A percentile compares a stretch with the other conserved stretches of the same genome.
These are phyloP conservation scores for Onygenales sp. DNA, from an alignment of 2,329 filamentous ascomycete genomes.

Conservation along the genomic window DNA sequence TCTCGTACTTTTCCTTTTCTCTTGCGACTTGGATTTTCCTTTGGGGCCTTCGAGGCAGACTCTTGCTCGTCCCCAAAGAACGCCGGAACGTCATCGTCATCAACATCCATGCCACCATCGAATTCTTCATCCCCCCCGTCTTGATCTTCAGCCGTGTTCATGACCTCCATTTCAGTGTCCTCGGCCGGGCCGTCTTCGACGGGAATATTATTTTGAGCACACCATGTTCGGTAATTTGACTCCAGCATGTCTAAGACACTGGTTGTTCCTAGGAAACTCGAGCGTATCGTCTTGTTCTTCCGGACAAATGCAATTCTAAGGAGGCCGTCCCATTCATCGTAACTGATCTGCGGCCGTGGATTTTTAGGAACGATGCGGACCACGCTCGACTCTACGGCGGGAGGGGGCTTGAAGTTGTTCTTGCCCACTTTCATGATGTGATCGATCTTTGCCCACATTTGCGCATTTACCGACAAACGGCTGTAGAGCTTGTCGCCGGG, in stretches of 20 bases:
- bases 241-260: slow-evolving; percentile 77
- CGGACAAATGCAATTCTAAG: slow-evolving; percentile 72
- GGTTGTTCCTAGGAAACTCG: slow-evolving; percentile 69
- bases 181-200: slow-evolving; percentile 56
- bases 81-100: slow-evolving; percentile 56
- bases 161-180: slow-evolving; percentile 23
- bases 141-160: slow-evolving; percentile 25
- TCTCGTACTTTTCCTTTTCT: slow-evolving; percentile 72
- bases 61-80: slow-evolving; percentile 63
- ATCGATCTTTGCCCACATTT: slow-evolving; percentile 72
- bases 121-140: slow-evolving; percentile 36
- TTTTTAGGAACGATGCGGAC: slow-evolving; percentile 82
- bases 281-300: slow-evolving; percentile 83
- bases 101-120: slow-evolving; percentile 42
- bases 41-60: slow-evolving; percentile 35
- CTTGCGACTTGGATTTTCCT: slow-evolving; percentile 50
- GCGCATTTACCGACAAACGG: slow-evolving; percentile 82
- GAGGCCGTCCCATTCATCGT: slow-evolving; percentile 91
- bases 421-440: slow-evolving; percentile 85
- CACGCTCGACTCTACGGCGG: slow-evolving; percentile 83
- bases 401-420: slow-evolving; percentile 94
- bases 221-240: slow-evolving; percentile 82
- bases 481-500: slow-evolving; percentile 85
- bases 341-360: slow-evolving; percentile 77
- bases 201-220: slow-evolving; percentile 71